Evolutionary conservation across 306 rosid genomes (phyloP).

Genomic region (Sindora glabra): DNA sequence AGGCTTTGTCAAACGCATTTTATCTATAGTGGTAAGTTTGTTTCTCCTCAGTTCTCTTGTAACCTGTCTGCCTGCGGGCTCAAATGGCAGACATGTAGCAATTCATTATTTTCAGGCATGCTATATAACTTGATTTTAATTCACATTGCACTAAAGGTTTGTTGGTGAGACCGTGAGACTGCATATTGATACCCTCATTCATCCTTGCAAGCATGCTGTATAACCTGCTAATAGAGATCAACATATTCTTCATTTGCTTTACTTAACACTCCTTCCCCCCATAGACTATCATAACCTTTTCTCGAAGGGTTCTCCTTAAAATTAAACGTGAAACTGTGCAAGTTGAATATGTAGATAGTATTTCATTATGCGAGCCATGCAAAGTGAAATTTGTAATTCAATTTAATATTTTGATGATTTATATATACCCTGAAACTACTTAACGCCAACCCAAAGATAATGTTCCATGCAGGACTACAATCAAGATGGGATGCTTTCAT

Average conservation of each 20-base stretch:
- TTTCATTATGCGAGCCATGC: background rate
- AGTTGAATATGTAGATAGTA: conserved; percentile 3
- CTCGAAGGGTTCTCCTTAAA: background rate
- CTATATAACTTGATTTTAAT: background rate
- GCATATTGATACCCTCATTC: background rate
- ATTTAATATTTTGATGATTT: background rate
- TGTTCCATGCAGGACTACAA: conserved; percentile 67
- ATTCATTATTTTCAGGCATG: too few species aligned
- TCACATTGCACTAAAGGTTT: background rate
- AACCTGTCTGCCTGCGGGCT: too few species aligned
- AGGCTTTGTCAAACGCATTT: conserved; percentile 78
- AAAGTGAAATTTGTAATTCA: background rate
- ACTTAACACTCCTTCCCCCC: background rate
- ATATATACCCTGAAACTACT: background rate
- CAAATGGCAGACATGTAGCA: too few species aligned
- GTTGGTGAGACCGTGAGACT: background rate
- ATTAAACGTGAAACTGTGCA: background rate
- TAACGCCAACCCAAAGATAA: conserved; percentile 15
- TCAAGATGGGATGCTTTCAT: conserved; percentile 82
- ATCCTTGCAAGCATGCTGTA: conserved; percentile 7
- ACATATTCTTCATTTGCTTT: background rate
- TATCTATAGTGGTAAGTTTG: conserved; percentile 84
- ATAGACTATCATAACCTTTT: background rate
- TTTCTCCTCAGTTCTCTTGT: conserved; percentile 15
- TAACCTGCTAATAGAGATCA: conserved; percentile 7